A percentile compares a stretch with the other conserved stretches of the same genome.
These are phyloP conservation scores for Pseudomonodictys pantanalensis DNA, from an alignment of 495 filamentous ascomycete genomes.

Conservation along the genomic window DNA sequence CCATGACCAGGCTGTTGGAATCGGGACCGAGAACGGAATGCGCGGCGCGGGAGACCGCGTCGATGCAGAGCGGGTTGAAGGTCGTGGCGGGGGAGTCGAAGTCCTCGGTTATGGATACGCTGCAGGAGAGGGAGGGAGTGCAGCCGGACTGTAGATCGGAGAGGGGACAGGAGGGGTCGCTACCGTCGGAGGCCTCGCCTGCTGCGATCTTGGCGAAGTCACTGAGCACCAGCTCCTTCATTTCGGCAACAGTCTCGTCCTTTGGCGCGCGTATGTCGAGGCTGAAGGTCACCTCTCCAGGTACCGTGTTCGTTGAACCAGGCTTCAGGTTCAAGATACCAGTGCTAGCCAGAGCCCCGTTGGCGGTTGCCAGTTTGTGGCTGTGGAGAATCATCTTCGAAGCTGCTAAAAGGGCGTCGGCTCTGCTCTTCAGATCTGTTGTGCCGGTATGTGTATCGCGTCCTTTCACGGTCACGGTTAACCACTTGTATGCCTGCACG, in stretches of 20 bases:
- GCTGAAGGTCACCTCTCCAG: slow-evolving; percentile 64
- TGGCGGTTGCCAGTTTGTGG: slow-evolving; percentile 57
- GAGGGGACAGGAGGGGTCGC: no score
- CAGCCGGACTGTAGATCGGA: slow-evolving; percentile 40
- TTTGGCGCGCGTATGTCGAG: slow-evolving; percentile 68
- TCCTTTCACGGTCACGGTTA: slow-evolving; percentile 62
- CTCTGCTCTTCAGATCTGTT: slow-evolving; percentile 58
- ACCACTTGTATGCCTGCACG: slow-evolving; percentile 70
- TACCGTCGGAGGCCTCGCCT: no score
- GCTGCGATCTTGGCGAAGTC: slow-evolving; percentile 60
- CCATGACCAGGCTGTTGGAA: slow-evolving; percentile 40
- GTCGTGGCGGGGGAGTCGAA: slow-evolving; percentile 62
- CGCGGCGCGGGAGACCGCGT: slow-evolving; percentile 62
- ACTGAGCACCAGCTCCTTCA: slow-evolving; percentile 54
- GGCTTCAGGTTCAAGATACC: slow-evolving; percentile 67
- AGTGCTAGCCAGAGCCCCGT: slow-evolving; percentile 63
- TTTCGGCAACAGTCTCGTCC: slow-evolving; percentile 53
- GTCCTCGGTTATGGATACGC: slow-evolving; percentile 58
- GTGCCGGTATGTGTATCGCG: slow-evolving; percentile 74
- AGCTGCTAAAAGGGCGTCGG: slow-evolving; percentile 66
- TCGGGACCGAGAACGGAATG: slow-evolving; percentile 51
- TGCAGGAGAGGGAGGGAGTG: slow-evolving; percentile 53
- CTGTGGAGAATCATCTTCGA: slow-evolving; percentile 66
- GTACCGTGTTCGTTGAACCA: slow-evolving; percentile 73
- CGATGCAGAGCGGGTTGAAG: slow-evolving; percentile 70